Percentiles rank a stretch among this genome's conserved stretches.
phyloP scores from a whole-genome alignment of 139 green algal genomes.

The Chlamydomonas schloesseri region DNA sequence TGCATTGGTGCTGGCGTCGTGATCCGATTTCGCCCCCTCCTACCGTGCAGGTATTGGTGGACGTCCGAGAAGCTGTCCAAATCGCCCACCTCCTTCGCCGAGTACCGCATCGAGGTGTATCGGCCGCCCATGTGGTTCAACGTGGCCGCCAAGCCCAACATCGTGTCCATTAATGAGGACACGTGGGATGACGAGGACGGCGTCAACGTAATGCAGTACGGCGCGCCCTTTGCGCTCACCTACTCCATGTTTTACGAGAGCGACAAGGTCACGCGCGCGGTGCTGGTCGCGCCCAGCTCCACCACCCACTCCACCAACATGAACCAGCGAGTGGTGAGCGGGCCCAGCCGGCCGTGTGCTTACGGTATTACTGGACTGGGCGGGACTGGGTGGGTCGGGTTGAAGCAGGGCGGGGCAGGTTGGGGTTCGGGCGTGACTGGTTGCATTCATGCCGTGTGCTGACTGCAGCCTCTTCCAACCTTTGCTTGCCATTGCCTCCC shows the following conservation, averaged over 20 bases:
- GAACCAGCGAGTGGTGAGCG: conserved; percentile 42
- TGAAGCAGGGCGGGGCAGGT: no score
- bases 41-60: conserved; percentile 32
- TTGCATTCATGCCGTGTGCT: no score
- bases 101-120: conserved; percentile 63
- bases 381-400: no score
- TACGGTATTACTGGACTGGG: no score
- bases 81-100: conserved; percentile 29
- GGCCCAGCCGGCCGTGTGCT: no score
- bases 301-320: conserved; percentile 54
- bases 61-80: background rate
- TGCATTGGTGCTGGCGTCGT: no score
- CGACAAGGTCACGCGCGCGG: conserved; percentile 14
- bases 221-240: background rate
- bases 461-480: no score
- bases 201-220: conserved; percentile 33
- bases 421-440: no score
- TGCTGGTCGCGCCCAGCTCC: conserved; percentile 41
- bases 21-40: no score
- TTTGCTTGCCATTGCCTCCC: no score
- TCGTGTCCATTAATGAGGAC: background rate
- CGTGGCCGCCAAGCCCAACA: conserved; percentile 35
- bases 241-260: conserved; percentile 13
- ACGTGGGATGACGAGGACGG: background rate
- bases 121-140: conserved; percentile 50